A percentile compares a stretch with the other conserved stretches of the same genome.
phyloP scores from a whole-genome alignment of 179 eudicot genomes.

The Amaranthus tricolor region DNA sequence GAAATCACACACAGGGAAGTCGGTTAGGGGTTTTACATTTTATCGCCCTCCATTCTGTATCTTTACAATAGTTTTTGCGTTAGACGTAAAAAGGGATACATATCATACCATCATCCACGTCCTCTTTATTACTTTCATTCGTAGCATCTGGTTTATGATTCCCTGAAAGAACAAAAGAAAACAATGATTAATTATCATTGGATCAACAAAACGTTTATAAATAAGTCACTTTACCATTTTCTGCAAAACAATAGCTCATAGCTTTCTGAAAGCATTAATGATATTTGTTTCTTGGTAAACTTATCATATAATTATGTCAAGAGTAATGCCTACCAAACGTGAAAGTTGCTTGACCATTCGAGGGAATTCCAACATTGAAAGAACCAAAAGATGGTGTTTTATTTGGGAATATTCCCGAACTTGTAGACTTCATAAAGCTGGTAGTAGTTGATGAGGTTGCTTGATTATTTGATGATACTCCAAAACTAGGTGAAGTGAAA shows the following conservation, averaged over 20 bases:
- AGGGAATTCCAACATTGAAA: slow-evolving; percentile 37
- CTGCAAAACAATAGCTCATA: not conserved
- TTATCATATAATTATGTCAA: not conserved
- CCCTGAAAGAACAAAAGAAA: slow-evolving; percentile 39
- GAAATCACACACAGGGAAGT: too few species aligned
- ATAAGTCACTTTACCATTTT: not conserved
- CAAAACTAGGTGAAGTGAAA: slow-evolving; percentile 28
- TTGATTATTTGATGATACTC: slow-evolving; percentile 26
- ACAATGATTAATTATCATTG: not conserved
- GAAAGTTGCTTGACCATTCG: slow-evolving; percentile 43
- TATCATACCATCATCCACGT: slow-evolving; percentile 67
- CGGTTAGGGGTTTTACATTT: not conserved
- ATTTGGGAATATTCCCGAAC: slow-evolving; percentile 29
- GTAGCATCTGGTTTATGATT: slow-evolving; percentile 46
- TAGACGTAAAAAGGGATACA: not conserved
- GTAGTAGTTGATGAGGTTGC: slow-evolving; percentile 24
- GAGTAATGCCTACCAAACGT: slow-evolving; percentile 54
- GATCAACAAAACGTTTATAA: not conserved
- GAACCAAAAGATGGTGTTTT: slow-evolving; percentile 25
- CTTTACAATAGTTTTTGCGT: not conserved
- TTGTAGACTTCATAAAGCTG: slow-evolving; percentile 18
- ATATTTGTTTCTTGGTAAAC: not conserved
- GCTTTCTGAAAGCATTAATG: not conserved
- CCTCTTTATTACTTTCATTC: slow-evolving; percentile 41
- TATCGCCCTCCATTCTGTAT: not conserved